A percentile compares a stretch with the other conserved stretches of the same genome.
Conservation (phyloP, 192 early-diverging fungal species). For the Coemansia sp. region DNA sequence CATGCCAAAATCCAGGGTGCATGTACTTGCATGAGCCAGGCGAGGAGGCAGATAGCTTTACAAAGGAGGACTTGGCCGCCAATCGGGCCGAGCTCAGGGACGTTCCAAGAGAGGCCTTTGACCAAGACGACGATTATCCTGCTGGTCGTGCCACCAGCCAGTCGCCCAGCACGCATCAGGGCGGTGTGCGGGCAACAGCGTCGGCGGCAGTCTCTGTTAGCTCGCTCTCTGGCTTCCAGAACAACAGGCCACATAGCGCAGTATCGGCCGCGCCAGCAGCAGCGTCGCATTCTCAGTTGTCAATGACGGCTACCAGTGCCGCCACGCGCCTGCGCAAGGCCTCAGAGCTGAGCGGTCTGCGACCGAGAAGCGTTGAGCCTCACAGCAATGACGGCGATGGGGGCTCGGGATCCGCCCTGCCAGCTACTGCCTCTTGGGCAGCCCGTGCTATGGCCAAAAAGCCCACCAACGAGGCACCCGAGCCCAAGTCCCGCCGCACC, state of each 20-base stretch:
- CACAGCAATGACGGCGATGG: constrained; percentile 7
- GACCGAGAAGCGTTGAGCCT: constrained; percentile 41
- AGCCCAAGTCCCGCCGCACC: constrained; percentile 13
- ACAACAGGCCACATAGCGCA: constrained; percentile 2
- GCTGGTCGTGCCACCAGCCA: constrained; percentile 9
- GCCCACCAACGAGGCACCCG: constrained; percentile 12
- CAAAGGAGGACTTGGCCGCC: constrained; percentile 81
- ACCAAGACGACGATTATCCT: constrained; percentile 11
- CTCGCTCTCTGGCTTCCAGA: constrained; percentile 6
- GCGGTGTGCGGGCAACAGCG: neutral
- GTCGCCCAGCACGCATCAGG: constrained; percentile 10
- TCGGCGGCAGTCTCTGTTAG: neutral
- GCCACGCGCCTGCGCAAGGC: constrained; percentile 23
- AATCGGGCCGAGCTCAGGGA: constrained; percentile 27
- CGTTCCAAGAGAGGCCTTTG: neutral
- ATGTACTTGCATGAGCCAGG: constrained; percentile 95
- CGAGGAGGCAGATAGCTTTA: constrained; percentile 89
- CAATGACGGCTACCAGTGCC: neutral
- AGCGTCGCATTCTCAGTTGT: neutral
- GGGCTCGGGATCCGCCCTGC: constrained; percentile 38
- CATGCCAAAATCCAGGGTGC: constrained; percentile 91
- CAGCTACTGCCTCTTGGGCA: constrained; percentile 53
- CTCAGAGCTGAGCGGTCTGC: constrained; percentile 16
- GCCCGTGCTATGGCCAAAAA: constrained; percentile 40
- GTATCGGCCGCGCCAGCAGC: constrained; percentile 15